phyloP scores from a whole-genome alignment of 2,329 filamentous ascomycete species.

The Fusarium siculi region DNA sequence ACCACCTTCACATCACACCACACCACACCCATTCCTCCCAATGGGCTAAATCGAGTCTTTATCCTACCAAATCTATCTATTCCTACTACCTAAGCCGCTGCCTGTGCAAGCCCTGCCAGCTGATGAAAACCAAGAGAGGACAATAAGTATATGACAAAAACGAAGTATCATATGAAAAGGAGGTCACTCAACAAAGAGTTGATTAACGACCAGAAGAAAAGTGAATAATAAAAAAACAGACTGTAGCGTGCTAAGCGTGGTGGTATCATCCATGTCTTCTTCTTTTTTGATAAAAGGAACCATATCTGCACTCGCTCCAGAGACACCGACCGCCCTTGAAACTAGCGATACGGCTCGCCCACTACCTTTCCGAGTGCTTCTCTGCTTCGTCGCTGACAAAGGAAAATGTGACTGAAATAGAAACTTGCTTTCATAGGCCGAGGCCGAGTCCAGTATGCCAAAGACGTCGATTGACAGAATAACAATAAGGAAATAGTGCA shows the following conservation, averaged over 20 bases:
- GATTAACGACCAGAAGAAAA: constrained; percentile 25
- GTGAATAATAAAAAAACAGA: constrained; percentile 43
- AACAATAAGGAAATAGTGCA: constrained; percentile 37
- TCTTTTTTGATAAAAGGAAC: constrained; percentile 45
- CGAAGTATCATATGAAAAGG: constrained; percentile 27
- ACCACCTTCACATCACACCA: not conserved
- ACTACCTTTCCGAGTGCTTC: constrained; percentile 14
- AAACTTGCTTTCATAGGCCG: constrained; percentile 38
- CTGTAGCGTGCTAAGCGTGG: constrained; percentile 52
- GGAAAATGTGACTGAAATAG: constrained; percentile 35
- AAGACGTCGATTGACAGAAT: constrained; percentile 27
- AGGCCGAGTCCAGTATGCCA: constrained; percentile 30
- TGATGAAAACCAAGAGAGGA: constrained; percentile 29
- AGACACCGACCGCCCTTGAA: not conserved
- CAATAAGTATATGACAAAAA: constrained; percentile 36
- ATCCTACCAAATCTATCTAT: constrained; percentile 45
- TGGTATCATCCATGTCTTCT: constrained; percentile 56
- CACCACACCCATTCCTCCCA: not conserved
- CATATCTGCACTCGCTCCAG: constrained; percentile 41
- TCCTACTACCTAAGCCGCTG: constrained; percentile 30
- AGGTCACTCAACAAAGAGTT: constrained; percentile 18
- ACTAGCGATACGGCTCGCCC: not conserved
- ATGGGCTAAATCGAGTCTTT: constrained; percentile 35
- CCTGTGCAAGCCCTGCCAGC: constrained; percentile 24
- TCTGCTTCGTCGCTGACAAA: constrained; percentile 31